Evolutionary conservation across 305 asterid species (phyloP).

Genomic region (Coffea humblotiana): DNA sequence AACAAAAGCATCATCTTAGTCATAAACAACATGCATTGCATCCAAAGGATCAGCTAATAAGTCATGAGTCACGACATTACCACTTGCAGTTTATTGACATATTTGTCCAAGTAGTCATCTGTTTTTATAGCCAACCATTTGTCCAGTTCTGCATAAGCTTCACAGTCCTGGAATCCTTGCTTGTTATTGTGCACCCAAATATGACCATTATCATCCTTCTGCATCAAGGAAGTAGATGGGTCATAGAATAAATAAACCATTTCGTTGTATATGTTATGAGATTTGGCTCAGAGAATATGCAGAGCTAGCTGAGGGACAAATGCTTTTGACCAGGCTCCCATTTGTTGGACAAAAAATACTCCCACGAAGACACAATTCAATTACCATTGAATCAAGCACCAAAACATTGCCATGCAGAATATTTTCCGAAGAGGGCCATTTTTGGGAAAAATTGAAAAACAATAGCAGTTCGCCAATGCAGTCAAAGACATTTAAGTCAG

Average conservation of each 20-base stretch:
- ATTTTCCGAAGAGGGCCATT: background rate
- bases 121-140: constrained; percentile 60
- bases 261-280: too few species aligned
- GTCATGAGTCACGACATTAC: constrained; percentile 30
- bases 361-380: background rate
- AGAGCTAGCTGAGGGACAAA: background rate
- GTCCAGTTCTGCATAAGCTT: constrained; percentile 73
- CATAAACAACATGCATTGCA: background rate
- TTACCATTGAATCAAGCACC: background rate
- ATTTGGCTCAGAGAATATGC: background rate
- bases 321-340: background rate
- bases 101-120: constrained; percentile 55
- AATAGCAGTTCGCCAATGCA: background rate
- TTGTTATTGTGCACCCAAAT: constrained; percentile 81
- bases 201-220: constrained; percentile 54
- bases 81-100: constrained; percentile 61
- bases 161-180: constrained; percentile 84
- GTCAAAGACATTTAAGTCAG: background rate
- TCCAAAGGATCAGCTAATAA: background rate
- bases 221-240: constrained; percentile 17
- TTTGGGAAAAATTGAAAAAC: background rate
- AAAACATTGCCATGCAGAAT: background rate
- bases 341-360: background rate
- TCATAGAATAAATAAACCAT: constrained; percentile 1
- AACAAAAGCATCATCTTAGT: background rate